Conservation (phyloP, 345 rosid species). For the Gossypium arboreum region DNA sequence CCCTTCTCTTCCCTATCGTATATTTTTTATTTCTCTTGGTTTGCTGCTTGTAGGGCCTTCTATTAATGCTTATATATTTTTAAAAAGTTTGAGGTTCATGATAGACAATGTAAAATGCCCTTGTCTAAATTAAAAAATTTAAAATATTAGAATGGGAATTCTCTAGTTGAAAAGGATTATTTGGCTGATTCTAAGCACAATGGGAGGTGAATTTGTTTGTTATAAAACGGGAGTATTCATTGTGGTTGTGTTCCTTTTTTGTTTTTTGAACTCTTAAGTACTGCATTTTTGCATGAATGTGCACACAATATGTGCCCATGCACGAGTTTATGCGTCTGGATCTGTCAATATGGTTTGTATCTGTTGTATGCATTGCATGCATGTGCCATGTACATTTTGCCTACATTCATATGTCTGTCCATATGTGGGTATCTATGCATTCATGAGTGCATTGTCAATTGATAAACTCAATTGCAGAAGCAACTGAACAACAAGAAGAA, state of each 20-base stretch:
- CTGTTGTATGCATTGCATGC: background rate
- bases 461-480: slow-evolving; percentile 1
- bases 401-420: too few relatives aligned
- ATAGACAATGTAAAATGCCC: background rate
- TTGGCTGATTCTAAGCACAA: background rate
- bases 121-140: background rate
- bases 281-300: background rate
- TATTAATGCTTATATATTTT: background rate
- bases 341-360: background rate
- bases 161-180: background rate
- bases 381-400: background rate
- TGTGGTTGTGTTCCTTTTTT: background rate
- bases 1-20: too few relatives aligned
- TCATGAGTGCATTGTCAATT: background rate
- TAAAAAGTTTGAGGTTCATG: background rate
- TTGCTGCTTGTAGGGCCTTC: background rate
- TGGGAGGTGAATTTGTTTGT: background rate
- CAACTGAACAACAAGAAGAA: background rate
- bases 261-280: background rate
- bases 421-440: background rate
- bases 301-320: background rate
- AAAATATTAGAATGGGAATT: background rate
- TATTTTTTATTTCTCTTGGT: background rate
- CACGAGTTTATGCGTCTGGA: background rate
- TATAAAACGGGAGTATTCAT: background rate